Evolutionary conservation across 768 basidiomycete species (phyloP), one percentile per base, ranked within the genome.

Genomic region (Lactifluus pinguis): DNA sequence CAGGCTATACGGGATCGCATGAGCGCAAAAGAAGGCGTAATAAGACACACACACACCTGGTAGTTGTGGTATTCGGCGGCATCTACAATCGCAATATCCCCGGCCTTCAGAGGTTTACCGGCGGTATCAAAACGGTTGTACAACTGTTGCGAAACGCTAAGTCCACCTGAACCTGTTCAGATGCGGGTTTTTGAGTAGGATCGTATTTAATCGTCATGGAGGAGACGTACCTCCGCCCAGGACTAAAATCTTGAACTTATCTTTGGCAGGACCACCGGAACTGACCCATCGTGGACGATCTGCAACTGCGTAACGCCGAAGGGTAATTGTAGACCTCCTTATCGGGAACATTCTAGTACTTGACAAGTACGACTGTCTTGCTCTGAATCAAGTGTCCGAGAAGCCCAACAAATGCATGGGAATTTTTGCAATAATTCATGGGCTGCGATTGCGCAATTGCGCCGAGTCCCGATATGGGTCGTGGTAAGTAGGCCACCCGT

Each of bases 81-180:
- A 69, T 98, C 95, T 36, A 97, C 73, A 57, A 98, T 86, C 6
- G 83, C 90, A 49, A 98, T 83, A 70, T 98, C 95, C 25, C 84
- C 89, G 19, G 77, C 72, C 45, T 78, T 81, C 41, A 97, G 71
- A 32, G 80, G 72, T 64, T 86, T 85, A 9, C 85, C 87, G 48
- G 86, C 84, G 13, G 78, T 76, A 64, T 80, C 79, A 71, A 97
- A 93, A 34, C 85, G 80, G 67, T 92, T 76, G 71, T 86, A 90
- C 49, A 98, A 83, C 74, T 98, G 94, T 66, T 89, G 86, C 41
- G 95, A 92, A 39, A 87, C 87, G 44, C 84, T 80, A 48, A 97
- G 71, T 41, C 94, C 94, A 54, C 80, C 92, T 30, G 84, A 84
- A 51, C 93, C 92, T 95, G 69, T 53, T 45, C 49, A 47, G 42